Evolutionary conservation across 352 stramenopile species (phyloP), one percentile per base, ranked within the genome.

Genomic region (Pythium phragmitis): DNA sequence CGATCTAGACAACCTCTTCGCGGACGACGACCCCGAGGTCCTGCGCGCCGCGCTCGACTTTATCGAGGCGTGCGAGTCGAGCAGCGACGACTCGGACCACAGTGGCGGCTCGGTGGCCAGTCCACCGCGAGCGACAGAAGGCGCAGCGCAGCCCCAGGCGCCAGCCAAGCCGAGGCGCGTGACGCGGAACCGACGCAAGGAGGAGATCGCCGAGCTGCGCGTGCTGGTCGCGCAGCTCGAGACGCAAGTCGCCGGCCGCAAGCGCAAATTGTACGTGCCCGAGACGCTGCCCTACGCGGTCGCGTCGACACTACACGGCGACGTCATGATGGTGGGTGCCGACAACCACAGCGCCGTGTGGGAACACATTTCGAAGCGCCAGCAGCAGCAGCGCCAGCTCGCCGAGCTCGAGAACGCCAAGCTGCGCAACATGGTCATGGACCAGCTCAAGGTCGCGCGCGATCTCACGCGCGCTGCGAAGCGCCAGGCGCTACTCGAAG

Each of bases 341-440:
- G 33, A 17, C 23, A 21, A 54, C 41, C 11, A 41, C 2, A 33
- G 34, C 21, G 57, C 14, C 1, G 42, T 61, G 19, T 86, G 77
- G 77, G 65, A 79, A 47, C 61, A 67, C 2, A 78, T 78, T 9
- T 75, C 76, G 2, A 75, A 70, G 50, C 61, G 68, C 9, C 76
- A 85, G 54, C 63, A 71, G 47, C 67, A 76, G 33, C 70, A 79
- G 47, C 72, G 72, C 26, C 50, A 69, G 9, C 73, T 74, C 34
- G 65, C 76, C 7, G 73, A 81, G 17, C 49, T 84, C 41, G 73
- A 87, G 66, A 87, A 87, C 57, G 42, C 63, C 2, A 83, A 83
- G 63, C 69, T 87, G 34, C 63, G 68, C 5, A 70, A 76, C 48
- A 80, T 81, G 63, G 58, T 85, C 41, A 63, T 76, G 30, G 71